Evolutionary conservation across 2,329 filamentous ascomycete species (phyloP).

Genomic region (Ophiostoma sp.): DNA sequence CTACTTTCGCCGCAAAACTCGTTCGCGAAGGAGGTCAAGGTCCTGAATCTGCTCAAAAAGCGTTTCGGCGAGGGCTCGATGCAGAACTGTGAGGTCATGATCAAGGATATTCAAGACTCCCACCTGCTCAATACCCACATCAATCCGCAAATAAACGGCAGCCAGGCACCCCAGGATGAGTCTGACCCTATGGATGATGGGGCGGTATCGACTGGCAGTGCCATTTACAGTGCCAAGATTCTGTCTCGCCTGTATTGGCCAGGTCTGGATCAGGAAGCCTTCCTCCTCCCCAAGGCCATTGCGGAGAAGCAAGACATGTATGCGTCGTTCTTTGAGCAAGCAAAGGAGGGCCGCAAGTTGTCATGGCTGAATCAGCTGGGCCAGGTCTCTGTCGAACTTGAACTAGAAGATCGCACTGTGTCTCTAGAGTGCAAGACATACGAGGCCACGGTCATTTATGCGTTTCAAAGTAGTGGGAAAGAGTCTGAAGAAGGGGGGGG

Average conservation of each 20-base stretch:
- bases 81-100: slow-evolving; percentile 95
- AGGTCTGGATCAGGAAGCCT: slow-evolving; percentile 63
- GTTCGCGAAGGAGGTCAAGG: slow-evolving; percentile 74
- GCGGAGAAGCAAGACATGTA: slow-evolving; percentile 62
- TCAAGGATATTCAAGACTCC: slow-evolving; percentile 86
- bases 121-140: slow-evolving; percentile 46
- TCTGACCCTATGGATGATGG: not conserved
- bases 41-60: slow-evolving; percentile 80
- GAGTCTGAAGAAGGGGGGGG: slow-evolving; percentile 31
- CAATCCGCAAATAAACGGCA: not conserved
- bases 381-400: slow-evolving; percentile 71
- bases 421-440: slow-evolving; percentile 70
- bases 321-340: slow-evolving; percentile 66
- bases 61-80: slow-evolving; percentile 80
- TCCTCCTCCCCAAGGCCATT: slow-evolving; percentile 57
- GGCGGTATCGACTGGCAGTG: slow-evolving; percentile 27
- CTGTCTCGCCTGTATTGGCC: slow-evolving; percentile 94
- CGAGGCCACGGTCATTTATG: slow-evolving; percentile 81
- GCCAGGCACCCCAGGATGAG: slow-evolving; percentile 27
- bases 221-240: slow-evolving; percentile 68
- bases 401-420: slow-evolving; percentile 74
- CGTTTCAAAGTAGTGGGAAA: slow-evolving; percentile 56
- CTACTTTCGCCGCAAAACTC: slow-evolving; percentile 61
- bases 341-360: slow-evolving; percentile 80
- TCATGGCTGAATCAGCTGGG: slow-evolving; percentile 83